Evolutionary conservation across 768 basidiomycete species (phyloP), one percentile per base, ranked within the genome.

Genomic region (Scleroderma bovista): DNA sequence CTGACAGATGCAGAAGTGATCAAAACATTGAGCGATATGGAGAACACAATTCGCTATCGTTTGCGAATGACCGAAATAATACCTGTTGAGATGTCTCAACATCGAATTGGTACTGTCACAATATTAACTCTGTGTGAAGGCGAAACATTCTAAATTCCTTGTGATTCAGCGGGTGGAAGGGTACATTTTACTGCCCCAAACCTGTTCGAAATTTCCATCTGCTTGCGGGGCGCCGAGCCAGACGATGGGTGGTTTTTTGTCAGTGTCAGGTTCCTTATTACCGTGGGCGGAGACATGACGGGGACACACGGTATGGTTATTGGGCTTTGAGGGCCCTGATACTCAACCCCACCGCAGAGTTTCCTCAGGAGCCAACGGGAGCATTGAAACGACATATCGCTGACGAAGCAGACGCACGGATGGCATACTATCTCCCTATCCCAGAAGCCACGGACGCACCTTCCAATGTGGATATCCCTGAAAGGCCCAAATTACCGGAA

Each of bases 191-290:
- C 72, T 22, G 85, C 84, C 2, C 80, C 79, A 2, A 78, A 81
- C 26, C 71, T 88, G 23, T 93, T 92, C 62, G 80, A 85, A 60
- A 78, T 79, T 7, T 84, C 86, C 2, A 66, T 92, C 24, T 91
- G 81, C 57, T 74, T 93, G 48, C 77, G 78, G 47, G 91, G 89
- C 19, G 84, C 79, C 17, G 76, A 80, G 52, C 69, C 72, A 52
- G 72, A 77, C 41, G 87, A 89, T 52, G 82, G 84, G 2, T 96
- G 93, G 93, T 93, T 93, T 66, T 85, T 91, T 54, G 83, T 88
- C 19, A 70, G 79, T 51, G 84, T 86, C 0, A 83, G 86, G 58
- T 91, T 92, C 59, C 70, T 85, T 24, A 79, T 91, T 39, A 81
- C 69, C 29, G 75, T 89, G 6, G 83, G 84, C 15, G 88, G 88